Conservation (phyloP, 371 early-diverging fungal genomes). For the Catenaria anguillulae region DNA sequence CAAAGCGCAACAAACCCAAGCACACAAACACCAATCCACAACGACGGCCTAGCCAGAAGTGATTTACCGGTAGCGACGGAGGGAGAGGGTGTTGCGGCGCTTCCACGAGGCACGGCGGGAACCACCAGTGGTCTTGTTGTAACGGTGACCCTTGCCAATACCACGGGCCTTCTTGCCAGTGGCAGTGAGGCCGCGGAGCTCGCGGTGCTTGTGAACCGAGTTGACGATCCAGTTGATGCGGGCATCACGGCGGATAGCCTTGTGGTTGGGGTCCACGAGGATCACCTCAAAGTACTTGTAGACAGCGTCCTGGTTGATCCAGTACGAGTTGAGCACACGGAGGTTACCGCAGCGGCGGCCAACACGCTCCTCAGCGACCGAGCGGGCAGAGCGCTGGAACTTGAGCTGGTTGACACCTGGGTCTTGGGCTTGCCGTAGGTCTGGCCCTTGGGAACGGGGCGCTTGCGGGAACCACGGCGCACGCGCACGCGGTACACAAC, state of each 20-base stretch:
- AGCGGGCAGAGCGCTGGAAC: slow-evolving; percentile 81
- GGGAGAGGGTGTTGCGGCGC: slow-evolving; percentile 47
- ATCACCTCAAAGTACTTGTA: slow-evolving; percentile 99
- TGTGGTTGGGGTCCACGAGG: slow-evolving; percentile 91
- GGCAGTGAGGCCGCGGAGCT: slow-evolving; percentile 93
- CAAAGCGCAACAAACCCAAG: too few species aligned
- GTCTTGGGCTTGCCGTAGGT: slow-evolving; percentile 94
- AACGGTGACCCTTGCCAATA: slow-evolving; percentile 92
- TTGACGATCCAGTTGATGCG: slow-evolving; percentile 98
- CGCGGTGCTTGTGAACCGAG: slow-evolving; percentile 96
- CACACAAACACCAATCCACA: too few species aligned
- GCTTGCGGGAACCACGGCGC: slow-evolving; percentile 96
- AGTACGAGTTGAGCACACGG: slow-evolving; percentile 97
- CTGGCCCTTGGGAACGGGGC: slow-evolving; percentile 92
- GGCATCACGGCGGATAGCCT: slow-evolving; percentile 93
- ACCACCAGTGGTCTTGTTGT: slow-evolving; percentile 97
- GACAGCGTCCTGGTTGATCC: slow-evolving; percentile 94
- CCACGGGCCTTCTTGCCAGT: slow-evolving; percentile 96
- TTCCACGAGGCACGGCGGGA: slow-evolving; percentile 71
- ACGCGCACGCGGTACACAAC: slow-evolving; percentile 95
- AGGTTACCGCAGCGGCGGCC: slow-evolving; percentile 89
- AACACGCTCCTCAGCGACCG: slow-evolving; percentile 92
- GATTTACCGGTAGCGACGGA: slow-evolving; percentile 36
- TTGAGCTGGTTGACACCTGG: slow-evolving; percentile 97
- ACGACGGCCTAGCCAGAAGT: too few species aligned